Evolutionary conservation across 495 filamentous ascomycete genomes (phyloP).

Genomic region (Neurospora sp.): DNA sequence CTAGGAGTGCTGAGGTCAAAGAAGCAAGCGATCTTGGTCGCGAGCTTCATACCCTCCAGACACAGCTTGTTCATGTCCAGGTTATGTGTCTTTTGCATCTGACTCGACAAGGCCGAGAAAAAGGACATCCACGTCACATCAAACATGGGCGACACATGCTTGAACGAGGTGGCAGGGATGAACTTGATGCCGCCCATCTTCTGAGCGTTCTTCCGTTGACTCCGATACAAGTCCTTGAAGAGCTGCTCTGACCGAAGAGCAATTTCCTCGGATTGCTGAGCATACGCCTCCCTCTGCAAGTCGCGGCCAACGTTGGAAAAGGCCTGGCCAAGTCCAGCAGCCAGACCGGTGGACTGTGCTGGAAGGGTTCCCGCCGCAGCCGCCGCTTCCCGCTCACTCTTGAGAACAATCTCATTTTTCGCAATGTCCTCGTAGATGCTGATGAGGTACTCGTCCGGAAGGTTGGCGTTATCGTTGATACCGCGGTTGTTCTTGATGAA

Average conservation of each 20-base stretch:
- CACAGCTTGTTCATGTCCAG: conserved; percentile 83
- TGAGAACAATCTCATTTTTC: conserved; percentile 85
- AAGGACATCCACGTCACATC: conserved; percentile 99
- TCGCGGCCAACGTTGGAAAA: conserved; percentile 86
- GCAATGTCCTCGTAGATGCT: conserved; percentile 89
- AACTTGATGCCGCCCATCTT: conserved; percentile 59
- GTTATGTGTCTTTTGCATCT: conserved; percentile 85
- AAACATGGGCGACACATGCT: conserved; percentile 96
- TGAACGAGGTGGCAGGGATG: conserved; percentile 84
- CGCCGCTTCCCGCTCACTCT: conserved; percentile 80
- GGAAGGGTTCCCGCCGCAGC: conserved; percentile 57
- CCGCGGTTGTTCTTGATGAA: conserved; percentile 98
- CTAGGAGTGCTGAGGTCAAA: conserved; percentile 88
- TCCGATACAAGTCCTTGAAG: conserved; percentile 79
- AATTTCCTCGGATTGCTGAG: conserved; percentile 92
- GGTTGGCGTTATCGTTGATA: conserved; percentile 92
- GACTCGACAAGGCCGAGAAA: conserved; percentile 81
- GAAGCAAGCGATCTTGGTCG: conserved; percentile 82
- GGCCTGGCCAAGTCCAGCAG: conserved; percentile 79
- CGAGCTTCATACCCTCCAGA: conserved; percentile 89
- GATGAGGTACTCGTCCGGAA: conserved; percentile 85
- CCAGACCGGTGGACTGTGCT: conserved; percentile 57
- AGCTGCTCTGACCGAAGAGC: conserved; percentile 56
- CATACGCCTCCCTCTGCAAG: conserved; percentile 83
- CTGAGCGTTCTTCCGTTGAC: conserved; percentile 67